phyloP scores from a whole-genome alignment of 2,329 filamentous ascomycete genomes.

The Trichoderma lentiforme region DNA sequence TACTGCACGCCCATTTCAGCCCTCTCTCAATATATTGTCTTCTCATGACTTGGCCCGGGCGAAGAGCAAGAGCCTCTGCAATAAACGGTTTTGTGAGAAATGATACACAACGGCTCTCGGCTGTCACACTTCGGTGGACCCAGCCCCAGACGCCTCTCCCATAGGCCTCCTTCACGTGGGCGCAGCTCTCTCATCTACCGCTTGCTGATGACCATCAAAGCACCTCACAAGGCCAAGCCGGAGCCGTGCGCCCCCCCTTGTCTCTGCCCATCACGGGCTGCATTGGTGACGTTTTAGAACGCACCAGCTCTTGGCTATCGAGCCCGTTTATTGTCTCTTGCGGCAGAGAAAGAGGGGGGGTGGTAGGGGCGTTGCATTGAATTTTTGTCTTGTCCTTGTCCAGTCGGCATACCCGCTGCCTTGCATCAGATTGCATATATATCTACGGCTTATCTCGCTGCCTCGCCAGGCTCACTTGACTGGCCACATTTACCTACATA shows the following conservation, averaged over 20 bases:
- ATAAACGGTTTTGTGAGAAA: background rate
- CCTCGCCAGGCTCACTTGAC: conserved; percentile 9
- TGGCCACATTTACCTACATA: background rate
- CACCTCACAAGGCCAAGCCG: conserved; percentile 27
- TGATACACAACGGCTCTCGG: conserved; percentile 1
- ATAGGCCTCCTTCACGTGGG: conserved; percentile 26
- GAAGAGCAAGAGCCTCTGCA: background rate
- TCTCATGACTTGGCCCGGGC: conserved; percentile 5
- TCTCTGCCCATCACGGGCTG: conserved; percentile 4
- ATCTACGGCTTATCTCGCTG: conserved; percentile 14
- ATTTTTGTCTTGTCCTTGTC: background rate
- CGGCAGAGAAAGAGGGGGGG: background rate
- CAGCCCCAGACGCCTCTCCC: conserved; percentile 2
- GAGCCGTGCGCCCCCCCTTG: background rate
- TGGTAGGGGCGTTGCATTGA: background rate
- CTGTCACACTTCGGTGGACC: background rate
- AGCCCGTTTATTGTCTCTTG: background rate
- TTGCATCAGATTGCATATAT: conserved; percentile 9
- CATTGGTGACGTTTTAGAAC: conserved; percentile 14
- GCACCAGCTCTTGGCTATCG: background rate
- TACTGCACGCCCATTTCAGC: background rate
- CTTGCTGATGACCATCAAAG: conserved; percentile 25
- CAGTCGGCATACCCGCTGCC: conserved; percentile 14
- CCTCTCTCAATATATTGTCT: background rate
- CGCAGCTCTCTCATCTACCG: conserved; percentile 20